A percentile compares a stretch with the other conserved stretches of the same genome.
phyloP scores from a whole-genome alignment of 495 filamentous ascomycete genomes.

The Collariella sp. region DNA sequence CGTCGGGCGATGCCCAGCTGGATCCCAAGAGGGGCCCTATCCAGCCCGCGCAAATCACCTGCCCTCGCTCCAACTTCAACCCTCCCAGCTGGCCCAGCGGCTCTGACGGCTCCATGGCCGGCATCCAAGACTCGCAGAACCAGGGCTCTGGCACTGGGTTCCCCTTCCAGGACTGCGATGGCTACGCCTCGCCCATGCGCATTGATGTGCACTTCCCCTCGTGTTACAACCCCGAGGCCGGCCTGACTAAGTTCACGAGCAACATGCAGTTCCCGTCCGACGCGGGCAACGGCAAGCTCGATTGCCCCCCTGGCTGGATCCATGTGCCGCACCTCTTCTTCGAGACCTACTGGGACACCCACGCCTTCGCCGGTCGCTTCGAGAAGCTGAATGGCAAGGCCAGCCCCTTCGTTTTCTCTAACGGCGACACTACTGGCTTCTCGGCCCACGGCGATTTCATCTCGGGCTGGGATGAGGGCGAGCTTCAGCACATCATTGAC shows the following conservation, averaged over 20 bases:
- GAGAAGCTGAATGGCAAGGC: slow-evolving; percentile 47
- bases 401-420: slow-evolving; percentile 57
- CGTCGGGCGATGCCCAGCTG: slow-evolving; percentile 27
- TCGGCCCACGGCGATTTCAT: slow-evolving; percentile 63
- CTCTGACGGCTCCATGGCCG: slow-evolving; percentile 40
- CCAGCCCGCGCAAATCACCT: slow-evolving; percentile 38
- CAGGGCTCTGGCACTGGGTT: slow-evolving; percentile 41
- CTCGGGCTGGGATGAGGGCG: slow-evolving; percentile 57
- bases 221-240: slow-evolving; percentile 52
- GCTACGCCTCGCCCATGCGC: slow-evolving; percentile 48
- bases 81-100: slow-evolving; percentile 41
- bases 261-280: slow-evolving; percentile 47
- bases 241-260: slow-evolving; percentile 40
- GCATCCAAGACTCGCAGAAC: slow-evolving; percentile 44
- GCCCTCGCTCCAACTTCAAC: slow-evolving; percentile 41
- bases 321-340: slow-evolving; percentile 54
- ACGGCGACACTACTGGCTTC: slow-evolving; percentile 50
- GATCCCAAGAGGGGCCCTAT: slow-evolving; percentile 36
- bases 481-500: slow-evolving; percentile 54
- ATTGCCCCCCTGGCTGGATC: slow-evolving; percentile 55
- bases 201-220: slow-evolving; percentile 45
- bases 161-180: slow-evolving; percentile 45
- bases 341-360: slow-evolving; percentile 59
- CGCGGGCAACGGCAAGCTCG: slow-evolving; percentile 42
- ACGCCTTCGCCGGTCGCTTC: slow-evolving; percentile 44